These are phyloP conservation scores for Daldinia bambusicola DNA, from an alignment of 495 filamentous ascomycete genomes.

Conservation along the genomic window DNA sequence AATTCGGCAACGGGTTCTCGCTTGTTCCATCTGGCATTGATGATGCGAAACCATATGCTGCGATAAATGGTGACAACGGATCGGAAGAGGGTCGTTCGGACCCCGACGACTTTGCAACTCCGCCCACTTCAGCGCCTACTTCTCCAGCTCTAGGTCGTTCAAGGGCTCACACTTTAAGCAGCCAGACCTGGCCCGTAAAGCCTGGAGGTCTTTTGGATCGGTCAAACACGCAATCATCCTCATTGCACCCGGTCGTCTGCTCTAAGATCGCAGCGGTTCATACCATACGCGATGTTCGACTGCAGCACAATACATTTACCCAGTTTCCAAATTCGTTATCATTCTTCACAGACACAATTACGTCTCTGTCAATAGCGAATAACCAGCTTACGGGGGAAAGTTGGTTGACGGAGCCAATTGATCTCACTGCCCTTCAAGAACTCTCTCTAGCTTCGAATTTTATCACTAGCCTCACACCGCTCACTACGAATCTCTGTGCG, in stretches of 20 bases:
- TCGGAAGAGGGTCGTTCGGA: slow-evolving; percentile 65
- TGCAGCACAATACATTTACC: slow-evolving; percentile 80
- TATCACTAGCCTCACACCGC: slow-evolving; percentile 70
- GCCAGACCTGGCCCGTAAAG: slow-evolving; percentile 69
- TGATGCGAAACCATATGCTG: neutral
- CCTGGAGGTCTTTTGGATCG: slow-evolving; percentile 77
- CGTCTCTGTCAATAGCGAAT: slow-evolving; percentile 78
- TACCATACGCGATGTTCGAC: slow-evolving; percentile 64
- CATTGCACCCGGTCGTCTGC: slow-evolving; percentile 62
- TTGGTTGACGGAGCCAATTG: slow-evolving; percentile 69
- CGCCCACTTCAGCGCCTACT: slow-evolving; percentile 60
- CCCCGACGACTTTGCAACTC: slow-evolving; percentile 72
- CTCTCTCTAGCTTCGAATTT: slow-evolving; percentile 77
- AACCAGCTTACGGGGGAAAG: slow-evolving; percentile 73
- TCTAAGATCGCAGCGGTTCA: slow-evolving; percentile 60
- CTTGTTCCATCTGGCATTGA: neutral
- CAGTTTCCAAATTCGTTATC: slow-evolving; percentile 73
- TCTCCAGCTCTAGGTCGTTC: slow-evolving; percentile 56
- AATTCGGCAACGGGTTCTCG: slow-evolving; percentile 43
- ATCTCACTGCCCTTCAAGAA: slow-evolving; percentile 76
- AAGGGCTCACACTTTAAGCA: slow-evolving; percentile 54
- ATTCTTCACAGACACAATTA: slow-evolving; percentile 74
- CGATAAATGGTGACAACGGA: slow-evolving; percentile 26
- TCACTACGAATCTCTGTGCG: slow-evolving; percentile 71
- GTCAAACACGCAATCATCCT: slow-evolving; percentile 69